A percentile compares a stretch with the other conserved stretches of the same genome.
Conservation (phyloP, 108 stramenopile genomes). For the Stephanodiscus triporus region DNA sequence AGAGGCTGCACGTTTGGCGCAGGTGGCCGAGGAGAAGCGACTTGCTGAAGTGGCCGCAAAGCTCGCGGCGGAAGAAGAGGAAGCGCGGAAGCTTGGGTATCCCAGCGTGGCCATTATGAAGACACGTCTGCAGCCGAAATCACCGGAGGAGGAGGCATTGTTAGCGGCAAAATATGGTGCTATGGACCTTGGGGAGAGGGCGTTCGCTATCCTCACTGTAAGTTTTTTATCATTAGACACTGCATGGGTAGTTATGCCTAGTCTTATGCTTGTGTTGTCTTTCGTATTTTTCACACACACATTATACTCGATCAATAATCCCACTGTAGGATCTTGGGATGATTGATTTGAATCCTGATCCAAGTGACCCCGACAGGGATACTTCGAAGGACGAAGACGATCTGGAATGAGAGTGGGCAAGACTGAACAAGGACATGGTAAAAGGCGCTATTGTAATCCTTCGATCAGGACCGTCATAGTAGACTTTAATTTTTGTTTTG, state of each 20-base stretch:
- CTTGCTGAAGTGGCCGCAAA: conserved; percentile 8
- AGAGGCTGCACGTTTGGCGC: too few relatives aligned
- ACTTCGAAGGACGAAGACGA: conserved; percentile 18
- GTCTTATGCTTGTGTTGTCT: background rate
- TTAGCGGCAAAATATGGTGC: conserved; percentile 49
- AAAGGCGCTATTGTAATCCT: background rate
- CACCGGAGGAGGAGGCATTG: conserved; percentile 33
- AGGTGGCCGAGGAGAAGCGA: too few relatives aligned
- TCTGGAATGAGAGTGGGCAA: background rate
- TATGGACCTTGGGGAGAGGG: conserved; percentile 56
- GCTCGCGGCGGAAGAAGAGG: conserved; percentile 4
- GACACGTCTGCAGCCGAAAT: conserved; percentile 34
- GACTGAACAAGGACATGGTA: background rate
- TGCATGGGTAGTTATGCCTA: background rate
- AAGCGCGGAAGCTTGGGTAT: conserved; percentile 28
- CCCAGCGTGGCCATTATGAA: conserved; percentile 33
- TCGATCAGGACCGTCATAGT: background rate
- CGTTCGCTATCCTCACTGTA: conserved; percentile 51
- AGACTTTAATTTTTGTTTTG: background rate
- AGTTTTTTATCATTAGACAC: background rate
- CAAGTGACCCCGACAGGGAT: conserved; percentile 26
- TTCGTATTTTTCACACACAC: background rate
- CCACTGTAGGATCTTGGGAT: conserved; percentile 5
- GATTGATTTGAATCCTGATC: conserved; percentile 20
- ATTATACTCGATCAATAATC: background rate